Evolutionary conservation across 2,329 filamentous ascomycete species (phyloP), one percentile per base, ranked within the genome.

Genomic region (Cyphellophora attinorum): DNA sequence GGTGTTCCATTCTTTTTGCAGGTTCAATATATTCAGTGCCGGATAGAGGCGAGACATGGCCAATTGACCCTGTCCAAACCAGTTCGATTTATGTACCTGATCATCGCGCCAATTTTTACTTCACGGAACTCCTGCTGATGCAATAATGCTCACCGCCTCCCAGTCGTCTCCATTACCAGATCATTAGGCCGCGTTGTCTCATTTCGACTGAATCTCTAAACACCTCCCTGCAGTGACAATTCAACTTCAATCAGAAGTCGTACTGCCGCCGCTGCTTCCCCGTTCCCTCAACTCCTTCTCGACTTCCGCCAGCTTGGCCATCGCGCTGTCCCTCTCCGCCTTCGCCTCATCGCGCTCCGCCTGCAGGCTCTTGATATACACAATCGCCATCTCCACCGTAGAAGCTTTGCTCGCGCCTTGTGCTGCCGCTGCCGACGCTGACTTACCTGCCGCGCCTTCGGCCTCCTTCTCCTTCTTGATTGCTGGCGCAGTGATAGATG

Each of bases 351-450:
- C 72, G 11, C 85, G 64, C 53, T 93, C 82, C 48, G 74, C 65
- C 58, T 93, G 79, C 41, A 98, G 61, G 40, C 79, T 72, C 59
- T 85, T 89, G 62, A 98, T 95, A 54, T 96, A 95, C 38, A 88
- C 80, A 50, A 96, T 96, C 2, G 91, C 91, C 61, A 84, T 79
- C 60, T 98, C 91, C n/a, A 98, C 91, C 1, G 93, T 95, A 48
- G 84, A 93, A 2, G 91, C 91, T 58, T 96, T 98, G 61, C 86
- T 95, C 51, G 80, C 86, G 19, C 81, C 76, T 34, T 76, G 71
- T 8, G 61, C 64, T 6, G 51, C 49, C 38, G 52, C 51, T 39
- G 59, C 62, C 29, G 57, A 49, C 41, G 62, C 59, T 37, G 61
- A 60, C 44, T 68, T 49, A 23, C 47, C 62, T 11, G 59, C 54